phyloP scores from a whole-genome alignment of 2,329 filamentous ascomycete species.

The Botryotinia calthae region DNA sequence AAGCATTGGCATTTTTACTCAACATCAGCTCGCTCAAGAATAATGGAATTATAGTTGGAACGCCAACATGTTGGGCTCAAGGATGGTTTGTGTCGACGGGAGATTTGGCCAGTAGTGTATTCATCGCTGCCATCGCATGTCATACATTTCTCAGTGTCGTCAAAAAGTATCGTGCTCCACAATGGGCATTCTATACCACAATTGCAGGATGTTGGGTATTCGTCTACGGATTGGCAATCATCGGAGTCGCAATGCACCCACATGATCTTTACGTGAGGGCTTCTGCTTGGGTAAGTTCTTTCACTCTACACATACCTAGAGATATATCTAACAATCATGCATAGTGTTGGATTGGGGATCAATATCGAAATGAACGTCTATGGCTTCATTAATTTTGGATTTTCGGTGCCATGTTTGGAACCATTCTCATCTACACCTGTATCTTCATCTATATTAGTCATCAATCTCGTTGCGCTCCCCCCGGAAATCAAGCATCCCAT shows the following conservation, averaged over 20 bases:
- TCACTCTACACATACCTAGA: not conserved
- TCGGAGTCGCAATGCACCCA: constrained; percentile 43
- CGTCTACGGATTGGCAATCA: constrained; percentile 54
- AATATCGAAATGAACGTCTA: constrained; percentile 54
- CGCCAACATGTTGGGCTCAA: constrained; percentile 58
- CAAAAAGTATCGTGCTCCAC: constrained; percentile 51
- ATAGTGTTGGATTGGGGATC: constrained; percentile 62
- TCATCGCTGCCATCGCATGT: constrained; percentile 62
- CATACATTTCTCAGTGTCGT: constrained; percentile 66
- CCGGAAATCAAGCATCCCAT: not conserved
- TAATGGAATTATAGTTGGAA: constrained; percentile 54
- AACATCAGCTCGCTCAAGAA: constrained; percentile 57
- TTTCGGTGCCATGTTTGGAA: constrained; percentile 51
- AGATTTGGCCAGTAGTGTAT: constrained; percentile 63
- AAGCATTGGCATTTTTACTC: constrained; percentile 61
- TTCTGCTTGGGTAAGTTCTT: constrained; percentile 55
- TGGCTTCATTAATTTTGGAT: constrained; percentile 66
- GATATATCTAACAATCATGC: not conserved
- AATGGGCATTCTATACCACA: constrained; percentile 48
- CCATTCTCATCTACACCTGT: constrained; percentile 47
- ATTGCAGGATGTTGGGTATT: constrained; percentile 57
- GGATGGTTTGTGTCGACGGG: constrained; percentile 68
- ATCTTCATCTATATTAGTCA: constrained; percentile 33
- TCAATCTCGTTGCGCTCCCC: not conserved
- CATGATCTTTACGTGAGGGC: constrained; percentile 60